Conservation (phyloP, 2,329 filamentous ascomycete genomes). For the Eutypa lata region DNA sequence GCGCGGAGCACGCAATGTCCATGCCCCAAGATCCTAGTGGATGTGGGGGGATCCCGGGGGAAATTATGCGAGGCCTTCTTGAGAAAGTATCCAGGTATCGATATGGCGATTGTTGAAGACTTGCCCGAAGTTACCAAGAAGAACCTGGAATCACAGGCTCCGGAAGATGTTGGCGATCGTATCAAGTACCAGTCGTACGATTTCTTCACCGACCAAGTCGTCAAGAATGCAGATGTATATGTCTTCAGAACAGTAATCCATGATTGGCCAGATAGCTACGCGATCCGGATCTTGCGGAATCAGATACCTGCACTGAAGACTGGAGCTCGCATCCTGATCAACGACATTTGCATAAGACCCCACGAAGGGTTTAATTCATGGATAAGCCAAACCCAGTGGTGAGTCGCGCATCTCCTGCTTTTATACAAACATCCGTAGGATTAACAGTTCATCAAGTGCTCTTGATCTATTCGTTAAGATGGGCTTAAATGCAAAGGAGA, state of each 20-base stretch:
- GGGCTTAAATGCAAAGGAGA: constrained; percentile 14
- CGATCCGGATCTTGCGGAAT: constrained; percentile 9
- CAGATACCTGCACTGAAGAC: constrained; percentile 14
- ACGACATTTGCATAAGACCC: constrained; percentile 14
- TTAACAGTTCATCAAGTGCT: constrained; percentile 1
- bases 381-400: constrained; percentile 8
- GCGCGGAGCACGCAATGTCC: constrained; percentile 1
- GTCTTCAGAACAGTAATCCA: constrained; percentile 15
- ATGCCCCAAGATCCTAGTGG: constrained; percentile 12
- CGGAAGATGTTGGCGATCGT: constrained; percentile 3
- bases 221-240: constrained; percentile 12
- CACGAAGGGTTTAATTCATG: background rate
- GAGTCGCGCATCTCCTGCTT: no score
- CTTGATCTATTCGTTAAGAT: constrained; percentile 11
- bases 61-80: constrained; percentile 9
- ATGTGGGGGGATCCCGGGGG: constrained; percentile 12
- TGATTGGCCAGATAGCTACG: constrained; percentile 14
- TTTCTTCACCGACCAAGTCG: constrained; percentile 13
- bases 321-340: constrained; percentile 13
- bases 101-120: constrained; percentile 12
- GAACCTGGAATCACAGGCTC: background rate
- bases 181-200: constrained; percentile 7
- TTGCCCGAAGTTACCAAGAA: constrained; percentile 8
- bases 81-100: constrained; percentile 5
- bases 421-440: background rate